These are phyloP conservation scores for Globisporangium apiculatum DNA, from an alignment of 352 stramenopile species.

Conservation along the genomic window DNA sequence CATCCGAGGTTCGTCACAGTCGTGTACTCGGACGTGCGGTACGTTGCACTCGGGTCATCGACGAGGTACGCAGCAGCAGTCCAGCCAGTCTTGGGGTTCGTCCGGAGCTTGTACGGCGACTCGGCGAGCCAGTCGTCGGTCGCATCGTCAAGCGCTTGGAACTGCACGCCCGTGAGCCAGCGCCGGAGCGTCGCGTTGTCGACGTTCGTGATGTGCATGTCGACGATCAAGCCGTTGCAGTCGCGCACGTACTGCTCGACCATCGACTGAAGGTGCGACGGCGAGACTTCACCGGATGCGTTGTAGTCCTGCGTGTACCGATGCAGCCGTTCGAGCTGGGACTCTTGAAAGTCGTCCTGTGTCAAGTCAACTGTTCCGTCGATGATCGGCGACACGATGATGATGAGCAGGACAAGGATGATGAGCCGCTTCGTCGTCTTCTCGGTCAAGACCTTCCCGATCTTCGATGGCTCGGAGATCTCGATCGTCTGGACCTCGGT, in stretches of 20 bases:
- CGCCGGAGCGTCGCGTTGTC: slow-evolving; percentile 25
- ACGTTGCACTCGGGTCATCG: slow-evolving; percentile 24
- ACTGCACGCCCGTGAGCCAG: slow-evolving; percentile 57
- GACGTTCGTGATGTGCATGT: slow-evolving; percentile 53
- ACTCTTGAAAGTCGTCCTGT: slow-evolving; percentile 70
- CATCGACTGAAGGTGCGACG: slow-evolving; percentile 37
- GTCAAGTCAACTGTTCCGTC: slow-evolving; percentile 64
- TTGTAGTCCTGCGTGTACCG: slow-evolving; percentile 83
- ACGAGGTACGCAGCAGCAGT: slow-evolving; percentile 39
- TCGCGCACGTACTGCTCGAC: slow-evolving; percentile 73
- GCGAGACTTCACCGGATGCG: slow-evolving; percentile 36
- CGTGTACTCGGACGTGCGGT: slow-evolving; percentile 53
- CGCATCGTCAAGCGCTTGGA: slow-evolving; percentile 43
- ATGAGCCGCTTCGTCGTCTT: slow-evolving; percentile 92
- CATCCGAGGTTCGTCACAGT: slow-evolving; percentile 61
- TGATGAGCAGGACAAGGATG: slow-evolving; percentile 84
- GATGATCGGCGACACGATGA: slow-evolving; percentile 81
- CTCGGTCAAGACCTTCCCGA: slow-evolving; percentile 93
- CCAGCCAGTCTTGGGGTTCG: slow-evolving; percentile 75
- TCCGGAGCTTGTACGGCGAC: slow-evolving; percentile 25
- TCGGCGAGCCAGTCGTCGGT: slow-evolving; percentile 31
- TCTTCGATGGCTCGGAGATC: slow-evolving; percentile 88
- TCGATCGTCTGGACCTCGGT: slow-evolving; percentile 43
- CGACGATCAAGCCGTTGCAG: slow-evolving; percentile 58
- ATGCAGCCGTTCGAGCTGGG: slow-evolving; percentile 73